phyloP scores from a whole-genome alignment of 23 red algal genomes.

The Gracilariopsis chorda region DNA sequence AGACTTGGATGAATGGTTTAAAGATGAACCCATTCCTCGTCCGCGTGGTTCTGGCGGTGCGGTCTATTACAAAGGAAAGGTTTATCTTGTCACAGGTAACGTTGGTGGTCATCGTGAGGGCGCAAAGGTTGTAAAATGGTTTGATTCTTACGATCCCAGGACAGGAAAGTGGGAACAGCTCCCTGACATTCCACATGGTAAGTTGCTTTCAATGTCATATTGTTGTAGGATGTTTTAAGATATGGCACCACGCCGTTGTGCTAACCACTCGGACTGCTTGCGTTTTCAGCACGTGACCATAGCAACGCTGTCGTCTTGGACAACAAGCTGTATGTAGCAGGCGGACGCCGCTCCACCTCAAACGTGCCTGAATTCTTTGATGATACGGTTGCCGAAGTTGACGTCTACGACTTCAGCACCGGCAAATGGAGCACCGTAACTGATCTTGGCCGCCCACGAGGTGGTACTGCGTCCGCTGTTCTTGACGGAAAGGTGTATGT shows the following conservation, averaged over 20 bases:
- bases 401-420: conserved; percentile 46
- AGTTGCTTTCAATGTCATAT: neutral
- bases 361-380: conserved; percentile 50
- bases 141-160: conserved; percentile 53
- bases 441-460: conserved; percentile 49
- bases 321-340: conserved; percentile 44
- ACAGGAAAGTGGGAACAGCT: conserved; percentile 52
- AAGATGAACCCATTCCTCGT: conserved; percentile 23
- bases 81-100: conserved; percentile 62
- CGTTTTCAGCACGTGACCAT: conserved; percentile 77
- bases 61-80: conserved; percentile 29
- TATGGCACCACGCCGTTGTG: neutral
- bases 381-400: conserved; percentile 28
- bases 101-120: conserved; percentile 61
- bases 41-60: conserved; percentile 55
- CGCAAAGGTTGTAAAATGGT: conserved; percentile 53
- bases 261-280: too few relatives aligned
- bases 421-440: conserved; percentile 16
- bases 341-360: conserved; percentile 40
- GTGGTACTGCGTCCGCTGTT: conserved; percentile 24
- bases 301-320: conserved; percentile 41
- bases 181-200: conserved; percentile 62
- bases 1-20: conserved; percentile 53
- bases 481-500: conserved; percentile 9
- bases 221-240: neutral